These are phyloP conservation scores for Choricystis sp. DNA, from an alignment of 139 green algal species.

Conservation along the genomic window DNA sequence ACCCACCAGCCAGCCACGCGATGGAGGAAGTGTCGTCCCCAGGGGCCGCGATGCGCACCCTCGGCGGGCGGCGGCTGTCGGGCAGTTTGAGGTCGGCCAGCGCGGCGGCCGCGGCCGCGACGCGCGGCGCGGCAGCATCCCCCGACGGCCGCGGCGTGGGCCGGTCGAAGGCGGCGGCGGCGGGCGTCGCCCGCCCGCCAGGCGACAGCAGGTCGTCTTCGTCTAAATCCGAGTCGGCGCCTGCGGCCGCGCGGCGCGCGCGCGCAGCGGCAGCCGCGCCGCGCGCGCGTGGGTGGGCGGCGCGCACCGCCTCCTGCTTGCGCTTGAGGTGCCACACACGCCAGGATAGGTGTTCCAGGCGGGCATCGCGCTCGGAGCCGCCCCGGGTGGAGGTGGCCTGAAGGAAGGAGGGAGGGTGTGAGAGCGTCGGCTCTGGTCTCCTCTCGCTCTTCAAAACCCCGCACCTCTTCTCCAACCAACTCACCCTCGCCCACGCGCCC, in stretches of 20 bases:
- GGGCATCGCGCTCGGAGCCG: constrained; percentile 41
- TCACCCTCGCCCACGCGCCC: constrained; percentile 51
- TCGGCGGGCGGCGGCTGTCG: not conserved
- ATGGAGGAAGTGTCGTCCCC: not conserved
- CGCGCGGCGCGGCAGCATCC: no score
- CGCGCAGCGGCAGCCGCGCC: not conserved
- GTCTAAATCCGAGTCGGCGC: constrained; percentile 2
- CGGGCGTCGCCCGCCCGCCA: not conserved
- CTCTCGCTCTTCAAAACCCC: no score
- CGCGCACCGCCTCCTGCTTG: constrained; percentile 16
- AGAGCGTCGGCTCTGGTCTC: no score
- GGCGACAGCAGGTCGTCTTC: not conserved
- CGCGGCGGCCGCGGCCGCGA: not conserved
- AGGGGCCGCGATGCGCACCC: not conserved
- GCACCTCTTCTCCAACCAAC: no score
- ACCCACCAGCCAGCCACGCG: not conserved
- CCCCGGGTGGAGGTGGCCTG: constrained; percentile 27
- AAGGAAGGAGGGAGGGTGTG: not conserved
- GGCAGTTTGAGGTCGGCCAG: not conserved
- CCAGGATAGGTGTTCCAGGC: constrained; percentile 70
- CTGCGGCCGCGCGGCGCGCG: not conserved
- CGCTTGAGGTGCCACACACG: constrained; percentile 73
- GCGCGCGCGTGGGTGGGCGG: not conserved
- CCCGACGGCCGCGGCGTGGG: not conserved
- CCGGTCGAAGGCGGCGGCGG: not conserved